A percentile compares a stretch with the other conserved stretches of the same genome.
Conservation (phyloP, 768 basidiomycete genomes). For the Russula virescens region DNA sequence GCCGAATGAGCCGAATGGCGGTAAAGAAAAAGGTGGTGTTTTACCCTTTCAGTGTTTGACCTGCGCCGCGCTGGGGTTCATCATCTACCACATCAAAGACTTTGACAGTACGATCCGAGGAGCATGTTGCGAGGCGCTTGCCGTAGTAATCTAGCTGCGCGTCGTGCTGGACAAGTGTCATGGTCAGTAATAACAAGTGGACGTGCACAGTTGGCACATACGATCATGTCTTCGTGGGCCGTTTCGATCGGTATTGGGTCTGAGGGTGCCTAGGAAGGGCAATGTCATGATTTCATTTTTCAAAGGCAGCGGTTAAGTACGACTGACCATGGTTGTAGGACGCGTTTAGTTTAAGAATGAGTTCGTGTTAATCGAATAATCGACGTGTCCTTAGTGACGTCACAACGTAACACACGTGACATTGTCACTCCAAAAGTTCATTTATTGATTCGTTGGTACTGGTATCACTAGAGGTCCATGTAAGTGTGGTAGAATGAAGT, state of each 20-base stretch:
- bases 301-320: background rate
- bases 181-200: background rate
- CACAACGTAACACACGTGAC: slow-evolving; percentile 10
- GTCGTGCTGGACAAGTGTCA: slow-evolving; percentile 62
- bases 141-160: slow-evolving; percentile 98
- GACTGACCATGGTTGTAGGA: slow-evolving; percentile 9
- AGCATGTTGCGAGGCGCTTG: slow-evolving; percentile 93
- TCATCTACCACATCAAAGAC: slow-evolving; percentile 94
- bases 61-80: slow-evolving; percentile 58
- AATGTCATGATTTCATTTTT: background rate
- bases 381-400: background rate
- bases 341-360: background rate
- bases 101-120: slow-evolving; percentile 90
- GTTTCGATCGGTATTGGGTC: slow-evolving; percentile 89
- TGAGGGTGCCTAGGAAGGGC: slow-evolving; percentile 29
- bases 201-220: slow-evolving; percentile 38
- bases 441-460: slow-evolving; percentile 27
- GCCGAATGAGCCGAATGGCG: background rate
- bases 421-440: slow-evolving; percentile 27
- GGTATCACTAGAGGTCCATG: slow-evolving; percentile 18
- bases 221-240: slow-evolving; percentile 98
- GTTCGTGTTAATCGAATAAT: background rate
- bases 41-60: slow-evolving; percentile 79
- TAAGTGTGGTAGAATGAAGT: slow-evolving; percentile 2
- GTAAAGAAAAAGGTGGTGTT: slow-evolving; percentile 27